phyloP scores from a whole-genome alignment of 805 yeast species.

The Sugiyamaella marilandica region DNA sequence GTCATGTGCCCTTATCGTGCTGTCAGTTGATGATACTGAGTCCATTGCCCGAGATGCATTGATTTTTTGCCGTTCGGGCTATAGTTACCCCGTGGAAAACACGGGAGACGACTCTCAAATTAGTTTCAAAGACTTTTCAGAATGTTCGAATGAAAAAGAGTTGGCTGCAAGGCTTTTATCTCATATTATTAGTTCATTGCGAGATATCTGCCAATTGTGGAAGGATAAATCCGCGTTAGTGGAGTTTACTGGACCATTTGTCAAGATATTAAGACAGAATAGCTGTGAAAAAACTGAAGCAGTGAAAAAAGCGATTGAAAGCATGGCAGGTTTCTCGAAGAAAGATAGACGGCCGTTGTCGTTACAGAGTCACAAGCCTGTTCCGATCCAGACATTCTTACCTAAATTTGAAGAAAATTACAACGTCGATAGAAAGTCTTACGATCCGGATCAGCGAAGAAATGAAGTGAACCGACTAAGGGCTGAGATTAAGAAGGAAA shows the following conservation, averaged over 20 bases:
- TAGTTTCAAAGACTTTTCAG: too few species aligned
- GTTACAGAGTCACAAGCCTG: constrained; percentile 76
- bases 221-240: constrained; percentile 56
- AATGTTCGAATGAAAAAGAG: not conserved
- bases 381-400: constrained; percentile 77
- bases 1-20: constrained; percentile 8
- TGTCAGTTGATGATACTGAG: not conserved
- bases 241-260: constrained; percentile 52
- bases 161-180: constrained; percentile 2
- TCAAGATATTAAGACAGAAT: constrained; percentile 38
- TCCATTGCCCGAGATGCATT: not conserved
- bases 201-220: constrained; percentile 40
- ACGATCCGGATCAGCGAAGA: constrained; percentile 75
- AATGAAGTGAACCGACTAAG: constrained; percentile 79
- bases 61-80: not conserved
- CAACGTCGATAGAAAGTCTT: constrained; percentile 91
- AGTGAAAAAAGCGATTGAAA: constrained; percentile 40
- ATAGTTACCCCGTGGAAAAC: not conserved
- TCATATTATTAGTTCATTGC: not conserved
- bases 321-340: constrained; percentile 44
- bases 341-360: constrained; percentile 63
- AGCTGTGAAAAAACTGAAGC: constrained; percentile 3
- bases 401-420: constrained; percentile 95
- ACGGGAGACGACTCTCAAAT: not conserved
- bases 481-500: constrained; percentile 85